A percentile compares a stretch with the other conserved stretches of the same genome.
Evolutionary conservation across 2,329 filamentous ascomycete genomes (phyloP).

Genomic region (Colletotrichum acutatum): DNA sequence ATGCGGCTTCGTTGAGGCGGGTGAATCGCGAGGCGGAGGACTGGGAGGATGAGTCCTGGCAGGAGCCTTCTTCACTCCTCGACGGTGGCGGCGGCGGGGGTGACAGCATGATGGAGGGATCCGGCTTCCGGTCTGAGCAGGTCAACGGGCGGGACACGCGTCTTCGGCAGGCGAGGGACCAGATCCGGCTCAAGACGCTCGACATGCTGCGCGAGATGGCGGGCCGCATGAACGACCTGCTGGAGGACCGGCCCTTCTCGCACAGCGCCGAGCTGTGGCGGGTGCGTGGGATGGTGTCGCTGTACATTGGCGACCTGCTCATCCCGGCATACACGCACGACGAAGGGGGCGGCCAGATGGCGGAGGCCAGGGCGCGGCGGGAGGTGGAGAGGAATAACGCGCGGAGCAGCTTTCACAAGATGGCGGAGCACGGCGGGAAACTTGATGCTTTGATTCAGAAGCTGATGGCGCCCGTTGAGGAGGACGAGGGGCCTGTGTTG

Average conservation of each 20-base stretch:
- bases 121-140: conserved; percentile 34
- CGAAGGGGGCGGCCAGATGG: conserved; percentile 41
- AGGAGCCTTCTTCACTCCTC: conserved; percentile 23
- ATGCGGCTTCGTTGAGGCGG: conserved; percentile 54
- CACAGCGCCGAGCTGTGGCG: conserved; percentile 74
- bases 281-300: conserved; percentile 77
- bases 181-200: conserved; percentile 63
- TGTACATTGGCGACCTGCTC: conserved; percentile 79
- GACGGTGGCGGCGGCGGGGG: conserved; percentile 36
- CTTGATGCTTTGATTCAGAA: conserved; percentile 45
- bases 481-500: conserved; percentile 38
- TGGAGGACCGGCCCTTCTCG: conserved; percentile 77
- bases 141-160: conserved; percentile 35
- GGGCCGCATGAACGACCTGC: conserved; percentile 75
- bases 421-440: conserved; percentile 44
- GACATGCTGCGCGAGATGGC: conserved; percentile 71
- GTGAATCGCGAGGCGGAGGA: conserved; percentile 47
- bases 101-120: conserved; percentile 36
- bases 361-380: conserved; percentile 39
- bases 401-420: conserved; percentile 49
- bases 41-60: conserved; percentile 39
- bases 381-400: conserved; percentile 48
- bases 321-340: conserved; percentile 53
- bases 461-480: conserved; percentile 43
- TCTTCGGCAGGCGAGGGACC: conserved; percentile 48